Evolutionary conservation across 2,329 filamentous ascomycete species (phyloP), one percentile per base, ranked within the genome.

Genomic region (Colletotrichum caudatum): DNA sequence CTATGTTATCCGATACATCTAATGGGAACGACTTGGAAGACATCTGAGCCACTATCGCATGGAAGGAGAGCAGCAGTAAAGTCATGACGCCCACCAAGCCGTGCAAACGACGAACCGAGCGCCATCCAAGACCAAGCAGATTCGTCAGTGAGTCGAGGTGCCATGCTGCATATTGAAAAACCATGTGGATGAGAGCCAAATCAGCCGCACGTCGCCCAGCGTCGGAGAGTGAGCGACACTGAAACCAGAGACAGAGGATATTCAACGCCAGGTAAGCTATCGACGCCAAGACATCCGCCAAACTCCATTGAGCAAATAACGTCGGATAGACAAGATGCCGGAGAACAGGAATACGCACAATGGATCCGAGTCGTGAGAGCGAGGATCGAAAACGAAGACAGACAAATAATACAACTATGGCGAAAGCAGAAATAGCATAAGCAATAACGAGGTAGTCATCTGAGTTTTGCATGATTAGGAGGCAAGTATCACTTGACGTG

Each of bases 171-270:
- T 48, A 61, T 37, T 29, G 18, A 35, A 61, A 50, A 35, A 61
- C 44, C 11, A 61, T 50, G 9, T 29, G 12, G 11, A 61, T 50
- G 11, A 61, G 58, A 50, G 44, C 44, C 9, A 61, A 35, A 37
- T 61, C 9, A 61, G 26, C 58, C 11, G 18, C 20, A 35, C 29
- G 29, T 61, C 29, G 44, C 23, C 29, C 9, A 37, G 58, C 44
- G 9, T 61, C 11, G 11, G 58, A 61, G 58, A 61, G 58, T 61
- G 11, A 61, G 18, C 18, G 20, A 35, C 44, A 50, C 41, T 61
- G 11, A 35, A 61, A 61, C 58, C 11, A 61, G 29, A 61, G 58
- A 61, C 29, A 61, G 41, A 61, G 58, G 58, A 61, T 61, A 29
- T 61, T 61, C 8, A 50, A 61, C 44, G 58, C 58, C 2, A 61